These are phyloP conservation scores for Xanthoparmelia taractica DNA, from an alignment of 495 filamentous ascomycete genomes.

Conservation along the genomic window DNA sequence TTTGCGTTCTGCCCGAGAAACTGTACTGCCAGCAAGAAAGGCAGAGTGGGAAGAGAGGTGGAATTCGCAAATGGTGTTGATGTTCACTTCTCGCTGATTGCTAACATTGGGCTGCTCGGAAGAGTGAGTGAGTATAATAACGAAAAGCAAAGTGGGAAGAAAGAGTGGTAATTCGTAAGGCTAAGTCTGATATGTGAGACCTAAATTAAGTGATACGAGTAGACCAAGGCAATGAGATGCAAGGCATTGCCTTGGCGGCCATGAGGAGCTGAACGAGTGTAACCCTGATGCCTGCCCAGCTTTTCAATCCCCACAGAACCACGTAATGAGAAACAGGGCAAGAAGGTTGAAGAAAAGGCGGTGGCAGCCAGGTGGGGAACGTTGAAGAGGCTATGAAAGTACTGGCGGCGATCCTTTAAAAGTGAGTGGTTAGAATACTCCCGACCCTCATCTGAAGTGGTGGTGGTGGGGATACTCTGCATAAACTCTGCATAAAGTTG, in stretches of 20 bases:
- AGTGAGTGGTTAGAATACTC: constrained; percentile 2
- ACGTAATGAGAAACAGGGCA: neutral
- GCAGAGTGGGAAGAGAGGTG: neutral
- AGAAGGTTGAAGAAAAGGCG: neutral
- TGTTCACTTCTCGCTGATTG: neutral
- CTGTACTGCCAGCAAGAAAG: neutral
- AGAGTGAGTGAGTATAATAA: neutral
- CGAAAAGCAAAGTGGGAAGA: neutral
- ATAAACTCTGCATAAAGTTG: neutral
- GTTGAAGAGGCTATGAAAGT: neutral
- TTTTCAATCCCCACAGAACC: constrained; percentile 3
- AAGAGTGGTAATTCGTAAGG: constrained; percentile 5
- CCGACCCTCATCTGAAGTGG: neutral
- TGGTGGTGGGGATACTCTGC: constrained; percentile 4
- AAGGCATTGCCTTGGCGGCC: neutral
- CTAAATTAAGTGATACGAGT: constrained; percentile 4
- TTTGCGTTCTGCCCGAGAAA: neutral
- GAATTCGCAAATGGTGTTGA: neutral
- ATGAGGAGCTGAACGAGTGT: neutral
- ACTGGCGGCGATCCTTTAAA: constrained; percentile 5
- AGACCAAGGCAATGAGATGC: neutral
- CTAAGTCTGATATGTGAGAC: neutral
- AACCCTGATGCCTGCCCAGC: neutral
- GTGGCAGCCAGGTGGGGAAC: constrained; percentile 7
- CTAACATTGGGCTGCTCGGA: neutral